Percentiles rank a stretch among this genome's conserved stretches.
These are phyloP conservation scores for Ziziphus jujuba DNA, from an alignment of 306 rosid genomes.

Conservation along the genomic window DNA sequence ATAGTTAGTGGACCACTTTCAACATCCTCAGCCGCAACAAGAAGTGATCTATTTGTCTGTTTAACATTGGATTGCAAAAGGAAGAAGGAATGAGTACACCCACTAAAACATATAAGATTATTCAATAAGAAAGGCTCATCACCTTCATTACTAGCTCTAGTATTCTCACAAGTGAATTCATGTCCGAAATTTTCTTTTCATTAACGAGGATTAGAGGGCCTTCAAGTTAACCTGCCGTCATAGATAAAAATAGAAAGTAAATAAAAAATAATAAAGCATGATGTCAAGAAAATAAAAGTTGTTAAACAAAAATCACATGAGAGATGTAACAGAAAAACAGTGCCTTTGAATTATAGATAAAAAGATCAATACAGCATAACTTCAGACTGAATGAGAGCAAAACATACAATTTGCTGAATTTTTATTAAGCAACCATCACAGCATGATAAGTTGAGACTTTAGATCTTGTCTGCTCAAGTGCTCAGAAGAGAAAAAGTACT, in stretches of 20 bases:
- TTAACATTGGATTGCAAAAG: slow-evolving; percentile 21
- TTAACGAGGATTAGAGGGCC: slow-evolving; percentile 79
- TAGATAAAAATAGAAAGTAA: not conserved
- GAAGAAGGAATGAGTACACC: slow-evolving; percentile 27
- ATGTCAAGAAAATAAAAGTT: no score
- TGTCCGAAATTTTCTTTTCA: slow-evolving; percentile 86
- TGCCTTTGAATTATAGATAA: no score
- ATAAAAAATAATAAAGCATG: not conserved
- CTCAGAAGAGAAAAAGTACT: not conserved
- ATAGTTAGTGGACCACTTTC: slow-evolving; percentile 83
- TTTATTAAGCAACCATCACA: no score
- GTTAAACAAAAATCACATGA: no score
- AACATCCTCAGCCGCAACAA: slow-evolving; percentile 92
- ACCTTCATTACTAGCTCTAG: slow-evolving; percentile 79
- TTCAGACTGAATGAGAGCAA: no score
- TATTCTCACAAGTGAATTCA: slow-evolving; percentile 63
- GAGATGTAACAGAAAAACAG: no score
- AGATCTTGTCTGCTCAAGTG: not conserved
- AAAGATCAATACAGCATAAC: no score
- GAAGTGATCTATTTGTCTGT: slow-evolving; percentile 80
- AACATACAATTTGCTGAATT: no score
- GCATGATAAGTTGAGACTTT: no score
- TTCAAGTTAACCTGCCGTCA: slow-evolving; percentile 81
- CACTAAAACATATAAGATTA: slow-evolving; percentile 24
- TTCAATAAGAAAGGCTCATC: slow-evolving; percentile 17